Percentiles rank a stretch among this genome's conserved stretches.
Evolutionary conservation across 2,329 filamentous ascomycete species (phyloP).

Genomic region (Arthrobotrys iridis): DNA sequence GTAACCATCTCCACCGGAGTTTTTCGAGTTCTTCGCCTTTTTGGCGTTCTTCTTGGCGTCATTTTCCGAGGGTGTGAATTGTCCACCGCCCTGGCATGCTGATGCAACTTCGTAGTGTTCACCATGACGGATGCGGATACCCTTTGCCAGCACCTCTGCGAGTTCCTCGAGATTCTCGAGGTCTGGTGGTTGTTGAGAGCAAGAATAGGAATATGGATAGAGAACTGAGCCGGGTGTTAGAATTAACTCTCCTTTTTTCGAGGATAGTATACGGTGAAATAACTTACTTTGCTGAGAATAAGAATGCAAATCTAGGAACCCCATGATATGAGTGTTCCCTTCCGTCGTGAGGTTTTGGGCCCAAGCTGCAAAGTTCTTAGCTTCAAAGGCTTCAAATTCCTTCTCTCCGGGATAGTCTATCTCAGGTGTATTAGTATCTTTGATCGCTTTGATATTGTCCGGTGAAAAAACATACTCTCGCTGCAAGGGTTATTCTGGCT

Average conservation of each 20-base stretch:
- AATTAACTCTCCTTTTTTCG: background rate
- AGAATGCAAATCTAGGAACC: slow-evolving; percentile 87
- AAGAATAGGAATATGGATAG: slow-evolving; percentile 91
- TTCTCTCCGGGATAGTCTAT: slow-evolving; percentile 76
- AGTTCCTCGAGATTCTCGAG: slow-evolving; percentile 92
- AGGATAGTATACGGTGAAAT: background rate
- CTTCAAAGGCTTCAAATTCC: slow-evolving; percentile 85
- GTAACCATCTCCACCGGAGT: slow-evolving; percentile 58
- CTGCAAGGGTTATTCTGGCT: slow-evolving; percentile 83
- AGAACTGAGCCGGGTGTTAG: slow-evolving; percentile 67
- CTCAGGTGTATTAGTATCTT: background rate
- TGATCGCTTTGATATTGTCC: background rate
- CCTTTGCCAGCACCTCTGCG: slow-evolving; percentile 85
- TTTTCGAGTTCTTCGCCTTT: slow-evolving; percentile 59
- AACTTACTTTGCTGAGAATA: slow-evolving; percentile 80
- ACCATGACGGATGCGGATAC: slow-evolving; percentile 76
- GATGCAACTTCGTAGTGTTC: slow-evolving; percentile 80
- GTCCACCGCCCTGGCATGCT: slow-evolving; percentile 81
- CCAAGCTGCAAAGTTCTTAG: slow-evolving; percentile 80
- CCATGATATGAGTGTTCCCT: slow-evolving; percentile 79
- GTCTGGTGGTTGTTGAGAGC: slow-evolving; percentile 78
- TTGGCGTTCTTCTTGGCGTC: slow-evolving; percentile 56
- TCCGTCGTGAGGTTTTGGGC: slow-evolving; percentile 78
- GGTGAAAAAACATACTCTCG: slow-evolving; percentile 67
- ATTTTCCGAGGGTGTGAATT: slow-evolving; percentile 57